Base-by-base conservation (phyloP, 2,329 filamentous ascomycete species). In the Mollisiaceae sp. region DNA sequence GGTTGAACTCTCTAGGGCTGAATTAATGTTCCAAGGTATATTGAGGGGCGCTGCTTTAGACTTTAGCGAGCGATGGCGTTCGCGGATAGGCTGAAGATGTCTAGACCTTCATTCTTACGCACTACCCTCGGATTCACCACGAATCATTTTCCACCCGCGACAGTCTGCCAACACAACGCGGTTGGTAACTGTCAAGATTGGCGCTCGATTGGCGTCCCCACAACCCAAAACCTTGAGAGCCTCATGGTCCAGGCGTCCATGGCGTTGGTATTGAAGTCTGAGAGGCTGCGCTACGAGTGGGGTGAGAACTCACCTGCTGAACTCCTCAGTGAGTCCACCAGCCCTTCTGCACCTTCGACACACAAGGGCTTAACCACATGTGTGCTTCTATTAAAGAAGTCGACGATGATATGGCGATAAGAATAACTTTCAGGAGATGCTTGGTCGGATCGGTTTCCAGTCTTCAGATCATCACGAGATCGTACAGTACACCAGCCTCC, bases 391-490 rank as follows among this genome's bases (percentile, higher is more conserved):
- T n/a, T 24, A 4, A 1, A 27, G 11, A 27, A 12, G 32, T 11
- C 11, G 27, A 35, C 50, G 15, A 32, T 27, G 11, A 12, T 54
- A 35, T 54, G 6, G 24, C 24, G 50, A 54, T 24, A 35, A 18
- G 50, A 35, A 54, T 35, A 54, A 3, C 50, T 32, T 32, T 18
- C 11, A 18, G 22, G 8, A 27, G 1, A 8, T 18, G 24, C n/a
- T 52, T 22, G 11, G 8, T 22, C 18, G 15, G 47, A 18, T 32
- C 20, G 47, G 9, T 2, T n/a, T 4, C 15, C 45, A 35, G 14
- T 35, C 45, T 22, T 8, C 11, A 41, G n/a, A 35, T 54, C 50
- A 54, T 54, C 50, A 52, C 27, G 24, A 54, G 50, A 24, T 54
- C 12, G 50, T 18, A 32, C 47, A 27, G 43, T 20, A 20, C 8